Base-by-base conservation (phyloP, 1,139 yeast species). In the Sugiyamaella novakii region DNA sequence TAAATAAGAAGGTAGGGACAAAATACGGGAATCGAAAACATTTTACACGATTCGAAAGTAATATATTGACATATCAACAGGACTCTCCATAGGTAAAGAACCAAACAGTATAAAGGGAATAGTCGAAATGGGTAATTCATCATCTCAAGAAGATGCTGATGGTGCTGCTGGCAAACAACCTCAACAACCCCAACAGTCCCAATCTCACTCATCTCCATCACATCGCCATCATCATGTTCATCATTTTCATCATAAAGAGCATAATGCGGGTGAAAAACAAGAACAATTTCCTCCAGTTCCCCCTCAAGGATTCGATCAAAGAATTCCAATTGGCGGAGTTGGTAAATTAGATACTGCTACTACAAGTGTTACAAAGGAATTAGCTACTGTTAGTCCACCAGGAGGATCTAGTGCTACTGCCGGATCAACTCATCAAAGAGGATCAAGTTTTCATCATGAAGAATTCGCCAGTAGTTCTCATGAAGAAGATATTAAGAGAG, bases 41-140 rank as follows among this genome's bases (percentile, higher is more conserved):
- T n/a, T n/a, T n/a, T n/a, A n/a, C n/a, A n/a, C n/a, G n/a, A n/a
- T n/a, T n/a, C n/a, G n/a, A n/a, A n/a, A n/a, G n/a, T n/a, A n/a
- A n/a, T n/a, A n/a, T n/a, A n/a, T n/a, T n/a, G n/a, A n/a, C n/a
- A n/a, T n/a, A n/a, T n/a, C n/a, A n/a, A n/a, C n/a, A n/a, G n/a
- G n/a, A n/a, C n/a, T n/a, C n/a, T n/a, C n/a, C n/a, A n/a, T n/a
- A n/a, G n/a, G n/a, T n/a, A n/a, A n/a, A n/a, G n/a, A n/a, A n/a
- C n/a, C n/a, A n/a, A n/a, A n/a, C n/a, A n/a, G n/a, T n/a, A n/a
- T n/a, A n/a, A n/a, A n/a, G n/a, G n/a, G n/a, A n/a, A n/a, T n/a
- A n/a, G n/a, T n/a, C 35, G 24, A n/a, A 25, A 55, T 55, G 58
- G 58, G 68, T 22, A 64, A 64, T 52, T 64, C 68, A 14, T 54